Evolutionary conservation across 495 filamentous ascomycete species (phyloP).

Genomic region (Amorphotheca resinae): DNA sequence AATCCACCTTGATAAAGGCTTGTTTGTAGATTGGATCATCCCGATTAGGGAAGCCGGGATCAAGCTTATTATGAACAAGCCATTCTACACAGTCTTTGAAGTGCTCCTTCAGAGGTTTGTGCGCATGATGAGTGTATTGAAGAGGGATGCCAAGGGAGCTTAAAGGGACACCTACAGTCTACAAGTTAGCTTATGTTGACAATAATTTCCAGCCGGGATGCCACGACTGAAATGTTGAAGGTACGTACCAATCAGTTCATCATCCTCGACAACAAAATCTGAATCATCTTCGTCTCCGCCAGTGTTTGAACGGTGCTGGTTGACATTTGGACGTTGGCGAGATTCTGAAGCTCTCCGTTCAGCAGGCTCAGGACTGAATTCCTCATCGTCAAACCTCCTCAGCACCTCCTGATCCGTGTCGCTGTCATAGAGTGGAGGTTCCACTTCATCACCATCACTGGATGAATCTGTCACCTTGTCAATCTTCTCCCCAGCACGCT

Average conservation of each 20-base stretch:
- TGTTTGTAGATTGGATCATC: slow-evolving; percentile 52
- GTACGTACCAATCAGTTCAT: slow-evolving; percentile 24
- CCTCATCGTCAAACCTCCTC: slow-evolving; percentile 36
- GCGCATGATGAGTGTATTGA: slow-evolving; percentile 52
- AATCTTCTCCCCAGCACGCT: slow-evolving; percentile 44
- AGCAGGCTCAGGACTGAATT: slow-evolving; percentile 18
- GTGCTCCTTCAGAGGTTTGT: slow-evolving; percentile 59
- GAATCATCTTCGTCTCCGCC: slow-evolving; percentile 30
- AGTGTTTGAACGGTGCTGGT: slow-evolving; percentile 9
- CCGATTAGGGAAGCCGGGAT: slow-evolving; percentile 53
- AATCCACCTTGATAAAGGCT: slow-evolving; percentile 63
- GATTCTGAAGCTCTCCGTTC: slow-evolving; percentile 1
- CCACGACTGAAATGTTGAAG: background rate
- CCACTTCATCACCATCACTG: slow-evolving; percentile 22
- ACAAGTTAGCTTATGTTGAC: too few species aligned
- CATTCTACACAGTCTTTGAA: slow-evolving; percentile 73
- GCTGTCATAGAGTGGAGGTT: slow-evolving; percentile 29
- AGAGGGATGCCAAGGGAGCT: slow-evolving; percentile 48
- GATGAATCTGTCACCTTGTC: slow-evolving; percentile 26
- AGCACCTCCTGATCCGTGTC: slow-evolving; percentile 24
- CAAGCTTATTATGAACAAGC: slow-evolving; percentile 59
- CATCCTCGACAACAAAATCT: slow-evolving; percentile 26
- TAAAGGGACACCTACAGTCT: slow-evolving; percentile 31
- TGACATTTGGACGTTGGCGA: background rate
- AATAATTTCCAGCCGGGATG: too few species aligned